These are phyloP conservation scores for Entophlyctis helioformis DNA, from an alignment of 192 early-diverging fungal genomes.

Conservation along the genomic window DNA sequence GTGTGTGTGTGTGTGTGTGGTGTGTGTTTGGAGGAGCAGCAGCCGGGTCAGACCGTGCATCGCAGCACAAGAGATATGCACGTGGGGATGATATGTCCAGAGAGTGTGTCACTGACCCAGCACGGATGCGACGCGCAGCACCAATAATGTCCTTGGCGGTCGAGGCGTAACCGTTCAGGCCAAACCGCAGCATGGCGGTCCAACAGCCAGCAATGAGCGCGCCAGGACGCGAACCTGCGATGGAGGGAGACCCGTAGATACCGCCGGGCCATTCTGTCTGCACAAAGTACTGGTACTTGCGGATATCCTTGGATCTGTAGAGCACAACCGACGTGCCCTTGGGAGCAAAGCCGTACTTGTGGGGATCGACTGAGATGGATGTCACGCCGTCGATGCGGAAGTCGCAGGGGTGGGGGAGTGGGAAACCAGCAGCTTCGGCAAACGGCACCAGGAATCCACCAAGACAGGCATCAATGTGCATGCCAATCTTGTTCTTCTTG, in stretches of 20 bases:
- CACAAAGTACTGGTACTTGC: slow-evolving; percentile 89
- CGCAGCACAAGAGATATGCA: no score
- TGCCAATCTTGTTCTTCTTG: slow-evolving; percentile 63
- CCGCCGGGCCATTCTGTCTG: slow-evolving; percentile 89
- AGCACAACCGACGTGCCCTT: slow-evolving; percentile 95
- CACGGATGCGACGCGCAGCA: slow-evolving; percentile 54
- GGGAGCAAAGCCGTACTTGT: slow-evolving; percentile 98
- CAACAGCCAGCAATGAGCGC: slow-evolving; percentile 94
- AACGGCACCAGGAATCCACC: slow-evolving; percentile 93
- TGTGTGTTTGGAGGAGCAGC: no score
- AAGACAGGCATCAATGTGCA: slow-evolving; percentile 94
- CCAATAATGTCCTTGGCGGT: slow-evolving; percentile 68
- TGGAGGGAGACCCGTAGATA: slow-evolving; percentile 86
- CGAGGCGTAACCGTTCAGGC: slow-evolving; percentile 75
- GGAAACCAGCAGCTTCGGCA: slow-evolving; percentile 85
- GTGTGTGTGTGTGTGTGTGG: no score
- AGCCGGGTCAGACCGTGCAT: no score
- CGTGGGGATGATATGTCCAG: no score
- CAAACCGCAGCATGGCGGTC: slow-evolving; percentile 83
- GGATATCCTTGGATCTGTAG: slow-evolving; percentile 66
- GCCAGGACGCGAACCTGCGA: slow-evolving; percentile 84
- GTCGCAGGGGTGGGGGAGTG: slow-evolving; percentile 64
- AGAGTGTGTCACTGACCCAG: no score
- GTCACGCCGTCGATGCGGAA: slow-evolving; percentile 88
- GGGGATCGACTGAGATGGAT: slow-evolving; percentile 90